Evolutionary conservation across 768 basidiomycete genomes (phyloP).

Genomic region (Mycena indigotica): DNA sequence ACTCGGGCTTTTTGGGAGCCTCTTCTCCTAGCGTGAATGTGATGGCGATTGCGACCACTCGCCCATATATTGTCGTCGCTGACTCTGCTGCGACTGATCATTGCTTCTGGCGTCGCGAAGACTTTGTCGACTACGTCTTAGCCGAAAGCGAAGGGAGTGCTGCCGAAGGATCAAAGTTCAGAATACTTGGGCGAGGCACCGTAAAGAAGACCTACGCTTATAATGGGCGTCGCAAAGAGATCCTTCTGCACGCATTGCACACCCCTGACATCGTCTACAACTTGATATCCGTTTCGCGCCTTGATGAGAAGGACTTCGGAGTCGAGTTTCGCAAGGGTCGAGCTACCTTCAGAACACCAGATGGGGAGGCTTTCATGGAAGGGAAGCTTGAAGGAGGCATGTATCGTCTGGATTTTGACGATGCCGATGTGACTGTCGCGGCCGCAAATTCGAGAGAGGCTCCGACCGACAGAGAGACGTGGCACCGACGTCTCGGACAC

Average conservation of each 20-base stretch:
- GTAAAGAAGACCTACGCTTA: not conserved
- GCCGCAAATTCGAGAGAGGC: not conserved
- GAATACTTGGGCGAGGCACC: not conserved
- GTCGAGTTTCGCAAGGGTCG: not conserved
- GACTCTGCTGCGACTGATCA: constrained; percentile 16
- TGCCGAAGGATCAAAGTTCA: constrained; percentile 9
- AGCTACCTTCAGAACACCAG: not conserved
- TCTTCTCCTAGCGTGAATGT: too few relatives aligned
- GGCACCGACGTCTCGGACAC: constrained; percentile 14
- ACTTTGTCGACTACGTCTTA: constrained; percentile 7
- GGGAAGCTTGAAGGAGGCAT: not conserved
- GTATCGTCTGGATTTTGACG: not conserved
- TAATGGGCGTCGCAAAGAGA: not conserved
- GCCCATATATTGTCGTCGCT: not conserved
- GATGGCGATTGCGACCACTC: not conserved
- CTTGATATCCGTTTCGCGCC: not conserved
- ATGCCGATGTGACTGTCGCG: not conserved
- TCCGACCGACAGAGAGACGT: constrained; percentile 3
- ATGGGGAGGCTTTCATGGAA: not conserved
- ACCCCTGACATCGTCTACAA: not conserved
- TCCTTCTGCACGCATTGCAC: not conserved
- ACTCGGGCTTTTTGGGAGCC: too few relatives aligned
- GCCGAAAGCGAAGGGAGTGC: constrained; percentile 3
- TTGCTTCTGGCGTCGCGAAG: constrained; percentile 8
- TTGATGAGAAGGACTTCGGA: not conserved